Evolutionary conservation across 495 filamentous ascomycete genomes (phyloP), one percentile per base, ranked within the genome.

Genomic region (Amniculicola lignicola): DNA sequence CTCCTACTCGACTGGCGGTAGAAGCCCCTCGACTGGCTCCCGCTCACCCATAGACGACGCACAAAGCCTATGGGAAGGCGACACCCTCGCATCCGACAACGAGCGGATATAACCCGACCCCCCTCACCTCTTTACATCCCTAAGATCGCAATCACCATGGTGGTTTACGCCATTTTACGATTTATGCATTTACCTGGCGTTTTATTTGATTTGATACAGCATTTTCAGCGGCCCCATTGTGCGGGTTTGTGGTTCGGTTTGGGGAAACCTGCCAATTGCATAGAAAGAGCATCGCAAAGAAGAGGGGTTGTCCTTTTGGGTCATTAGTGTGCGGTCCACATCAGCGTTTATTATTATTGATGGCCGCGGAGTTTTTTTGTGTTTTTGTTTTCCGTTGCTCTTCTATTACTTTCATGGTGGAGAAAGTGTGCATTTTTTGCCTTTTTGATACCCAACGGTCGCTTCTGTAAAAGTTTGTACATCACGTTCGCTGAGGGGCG

Each of bases 1-100:
- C 4, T 85, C 84, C 10, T 64, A 57, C 52, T 64, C 62, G 9
- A 50, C 62, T 43, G 62, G 62, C 41, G 53, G 47, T 35, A 47
- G 62, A 38, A 64, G 62, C 44, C 62, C 62, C 5, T 63, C 60
- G 3, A 31, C 47, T 6, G 51, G 62, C 15, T 79, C 79, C 25
- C 62, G 79, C 25, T 84, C 80, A 54, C 82, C 82, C 24, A 70
- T 80, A 21, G 83, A 86, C 52, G 82, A 85, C 43, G 73, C 73
- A 45, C 75, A 81, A 52, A 75, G 77, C 15, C 56, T 72, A n/a
- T 86, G 82, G 82, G 81, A 83, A 59, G 76, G 77, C 31, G 79
- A 82, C 45, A 77, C 78, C 7, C 62, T 84, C 27, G 77, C 76
- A 41, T 73, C 76, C 39, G 80, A 82, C 49, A 47, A 39, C 36